A percentile compares a stretch with the other conserved stretches of the same genome.
Evolutionary conservation across 805 yeast species (phyloP).

Genomic region (Kazachstania africana): DNA sequence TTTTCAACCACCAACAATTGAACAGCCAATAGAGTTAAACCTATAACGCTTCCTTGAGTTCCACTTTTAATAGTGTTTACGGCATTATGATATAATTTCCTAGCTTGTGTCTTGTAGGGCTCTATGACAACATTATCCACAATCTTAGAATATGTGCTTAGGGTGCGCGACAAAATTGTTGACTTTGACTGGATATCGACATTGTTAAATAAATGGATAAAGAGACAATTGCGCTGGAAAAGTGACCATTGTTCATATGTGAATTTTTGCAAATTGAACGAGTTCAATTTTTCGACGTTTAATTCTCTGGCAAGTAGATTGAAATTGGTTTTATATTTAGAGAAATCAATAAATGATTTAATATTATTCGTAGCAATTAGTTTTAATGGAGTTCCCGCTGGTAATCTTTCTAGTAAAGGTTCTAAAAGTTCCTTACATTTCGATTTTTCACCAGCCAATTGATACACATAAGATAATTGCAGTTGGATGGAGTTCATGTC

Average conservation of each 20-base stretch:
- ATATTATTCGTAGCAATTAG: constrained; percentile 25
- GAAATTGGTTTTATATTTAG: constrained; percentile 22
- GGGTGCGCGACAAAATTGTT: constrained; percentile 14
- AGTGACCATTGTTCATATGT: constrained; percentile 19
- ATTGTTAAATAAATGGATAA: constrained; percentile 20
- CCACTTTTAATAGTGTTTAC: constrained; percentile 14
- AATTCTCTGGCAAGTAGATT: constrained; percentile 26
- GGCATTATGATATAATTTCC: constrained; percentile 16
- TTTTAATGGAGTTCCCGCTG: constrained; percentile 19
- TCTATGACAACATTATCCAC: constrained; percentile 17
- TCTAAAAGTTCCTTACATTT: constrained; percentile 30
- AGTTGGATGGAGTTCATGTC: constrained; percentile 53
- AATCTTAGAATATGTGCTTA: constrained; percentile 12
- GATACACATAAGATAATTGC: constrained; percentile 47
- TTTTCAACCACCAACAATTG: constrained; percentile 20
- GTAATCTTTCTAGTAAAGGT: constrained; percentile 16
- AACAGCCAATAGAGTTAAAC: constrained; percentile 15
- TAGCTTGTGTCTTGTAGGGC: constrained; percentile 22
- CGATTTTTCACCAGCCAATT: constrained; percentile 28
- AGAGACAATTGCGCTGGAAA: constrained; percentile 12
- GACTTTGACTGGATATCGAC: constrained; percentile 9
- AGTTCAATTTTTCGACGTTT: constrained; percentile 16
- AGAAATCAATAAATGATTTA: constrained; percentile 18
- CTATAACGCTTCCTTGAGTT: constrained; percentile 12
- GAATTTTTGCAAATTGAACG: constrained; percentile 13